Percentiles rank a stretch among this genome's conserved stretches.
phyloP scores from a whole-genome alignment of 2,329 filamentous ascomycete genomes.

The Arthrobotrys iridis region DNA sequence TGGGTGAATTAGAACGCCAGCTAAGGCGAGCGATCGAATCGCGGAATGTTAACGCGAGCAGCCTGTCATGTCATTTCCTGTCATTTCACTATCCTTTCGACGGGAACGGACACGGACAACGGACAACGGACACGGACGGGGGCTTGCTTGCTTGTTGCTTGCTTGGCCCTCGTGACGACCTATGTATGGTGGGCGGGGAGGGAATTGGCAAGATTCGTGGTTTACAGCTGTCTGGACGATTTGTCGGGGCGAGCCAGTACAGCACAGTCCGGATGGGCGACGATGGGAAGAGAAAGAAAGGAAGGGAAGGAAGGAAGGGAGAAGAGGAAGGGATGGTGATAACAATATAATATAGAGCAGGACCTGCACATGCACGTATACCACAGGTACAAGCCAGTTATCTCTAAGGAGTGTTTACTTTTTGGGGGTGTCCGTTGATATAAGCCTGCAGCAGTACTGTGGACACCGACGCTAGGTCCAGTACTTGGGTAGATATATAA shows the following conservation, averaged over 20 bases:
- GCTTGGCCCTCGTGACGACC: too few relatives aligned
- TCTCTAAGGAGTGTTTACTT: slow-evolving; percentile 40
- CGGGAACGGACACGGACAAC: too few relatives aligned
- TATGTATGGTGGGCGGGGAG: background rate
- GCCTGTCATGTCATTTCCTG: slow-evolving; percentile 1
- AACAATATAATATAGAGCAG: background rate
- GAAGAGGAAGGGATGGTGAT: background rate
- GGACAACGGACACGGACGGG: too few relatives aligned
- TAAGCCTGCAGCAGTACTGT: slow-evolving; percentile 1
- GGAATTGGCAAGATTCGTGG: background rate
- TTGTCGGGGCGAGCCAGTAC: too few relatives aligned
- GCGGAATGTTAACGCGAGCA: slow-evolving; percentile 25
- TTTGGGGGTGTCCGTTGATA: slow-evolving; percentile 20
- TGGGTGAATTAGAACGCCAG: slow-evolving; percentile 48
- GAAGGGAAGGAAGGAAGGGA: background rate
- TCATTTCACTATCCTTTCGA: too few relatives aligned
- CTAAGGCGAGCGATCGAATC: slow-evolving; percentile 48
- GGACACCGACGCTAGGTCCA: too few relatives aligned
- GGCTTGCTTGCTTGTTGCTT: too few relatives aligned
- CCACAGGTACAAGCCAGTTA: too few relatives aligned
- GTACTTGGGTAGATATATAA: too few relatives aligned
- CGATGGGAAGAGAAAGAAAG: slow-evolving; percentile 2
- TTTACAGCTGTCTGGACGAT: too few relatives aligned
- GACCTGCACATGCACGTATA: background rate
- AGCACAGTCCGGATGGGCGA: slow-evolving; percentile 37